A percentile compares a stretch with the other conserved stretches of the same genome.
Evolutionary conservation across 257 asterid species (phyloP).

Genomic region (Nicotiana otophora): DNA sequence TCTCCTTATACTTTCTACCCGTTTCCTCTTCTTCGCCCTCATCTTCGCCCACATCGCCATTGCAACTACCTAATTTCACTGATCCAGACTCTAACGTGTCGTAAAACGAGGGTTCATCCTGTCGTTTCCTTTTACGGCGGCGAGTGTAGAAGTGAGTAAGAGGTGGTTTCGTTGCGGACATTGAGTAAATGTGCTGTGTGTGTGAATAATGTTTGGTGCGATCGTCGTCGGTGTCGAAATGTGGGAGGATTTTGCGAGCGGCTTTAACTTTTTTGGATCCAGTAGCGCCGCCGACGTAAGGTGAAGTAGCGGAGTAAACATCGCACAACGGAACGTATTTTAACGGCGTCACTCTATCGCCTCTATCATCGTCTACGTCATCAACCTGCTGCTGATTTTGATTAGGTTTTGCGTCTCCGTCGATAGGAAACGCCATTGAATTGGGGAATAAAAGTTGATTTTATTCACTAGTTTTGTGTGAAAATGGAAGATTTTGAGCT

Average conservation of each 20-base stretch:
- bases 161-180: conserved; percentile 11
- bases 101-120: conserved; percentile 17
- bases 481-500: not conserved
- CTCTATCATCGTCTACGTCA: conserved; percentile 46
- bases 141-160: conserved; percentile 44
- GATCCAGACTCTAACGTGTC: conserved; percentile 2
- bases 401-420: conserved; percentile 16
- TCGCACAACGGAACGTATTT: conserved; percentile 77
- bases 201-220: not conserved
- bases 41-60: not conserved
- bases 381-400: not conserved
- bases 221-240: conserved; percentile 35
- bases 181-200: not conserved
- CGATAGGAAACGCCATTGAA: conserved; percentile 42
- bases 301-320: conserved; percentile 89
- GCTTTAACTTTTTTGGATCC: conserved; percentile 82
- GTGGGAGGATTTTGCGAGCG: conserved; percentile 40
- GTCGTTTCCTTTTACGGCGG: conserved; percentile 38
- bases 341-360: conserved; percentile 30
- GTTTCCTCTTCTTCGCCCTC: conserved; percentile 6
- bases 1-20: conserved; percentile 4
- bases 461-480: not conserved
- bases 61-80: not conserved
- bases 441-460: not conserved
- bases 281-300: conserved; percentile 53